Conservation (phyloP, 345 rosid genomes). For the Brassica rapa region DNA sequence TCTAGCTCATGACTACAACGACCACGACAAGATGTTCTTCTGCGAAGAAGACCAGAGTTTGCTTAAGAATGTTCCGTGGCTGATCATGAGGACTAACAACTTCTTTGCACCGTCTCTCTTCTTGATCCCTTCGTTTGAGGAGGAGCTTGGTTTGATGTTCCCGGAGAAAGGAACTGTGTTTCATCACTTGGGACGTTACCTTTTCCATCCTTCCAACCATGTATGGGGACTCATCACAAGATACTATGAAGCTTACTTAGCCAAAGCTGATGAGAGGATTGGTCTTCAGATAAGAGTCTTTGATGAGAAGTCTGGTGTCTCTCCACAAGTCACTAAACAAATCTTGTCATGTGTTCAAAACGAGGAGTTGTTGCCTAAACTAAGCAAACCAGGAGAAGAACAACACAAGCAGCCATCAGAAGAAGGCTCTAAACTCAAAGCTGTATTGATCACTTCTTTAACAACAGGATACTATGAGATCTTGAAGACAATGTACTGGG, state of each 20-base stretch:
- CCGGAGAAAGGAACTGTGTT: slow-evolving; percentile 60
- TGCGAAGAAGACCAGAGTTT: slow-evolving; percentile 54
- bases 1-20: slow-evolving; percentile 60
- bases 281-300: slow-evolving; percentile 73
- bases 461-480: slow-evolving; percentile 57
- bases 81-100: slow-evolving; percentile 65
- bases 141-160: slow-evolving; percentile 50
- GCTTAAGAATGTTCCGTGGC: slow-evolving; percentile 58
- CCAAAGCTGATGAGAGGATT: slow-evolving; percentile 62
- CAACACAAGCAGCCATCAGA: slow-evolving; percentile 33
- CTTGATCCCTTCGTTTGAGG: slow-evolving; percentile 54
- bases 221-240: slow-evolving; percentile 76
- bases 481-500: slow-evolving; percentile 60
- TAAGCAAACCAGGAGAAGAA: slow-evolving; percentile 31
- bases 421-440: slow-evolving; percentile 44
- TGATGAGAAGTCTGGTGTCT: slow-evolving; percentile 50
- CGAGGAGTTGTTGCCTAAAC: slow-evolving; percentile 53
- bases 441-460: slow-evolving; percentile 62
- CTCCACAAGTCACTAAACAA: slow-evolving; percentile 53
- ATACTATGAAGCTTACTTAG: slow-evolving; percentile 61
- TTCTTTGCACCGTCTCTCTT: slow-evolving; percentile 73
- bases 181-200: slow-evolving; percentile 68
- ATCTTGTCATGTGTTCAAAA: slow-evolving; percentile 55
- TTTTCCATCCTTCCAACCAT: slow-evolving; percentile 63
- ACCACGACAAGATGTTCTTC: slow-evolving; percentile 70